Evolutionary conservation across 371 early-diverging fungal species (phyloP).

Genomic region (Mucor piriformis): DNA sequence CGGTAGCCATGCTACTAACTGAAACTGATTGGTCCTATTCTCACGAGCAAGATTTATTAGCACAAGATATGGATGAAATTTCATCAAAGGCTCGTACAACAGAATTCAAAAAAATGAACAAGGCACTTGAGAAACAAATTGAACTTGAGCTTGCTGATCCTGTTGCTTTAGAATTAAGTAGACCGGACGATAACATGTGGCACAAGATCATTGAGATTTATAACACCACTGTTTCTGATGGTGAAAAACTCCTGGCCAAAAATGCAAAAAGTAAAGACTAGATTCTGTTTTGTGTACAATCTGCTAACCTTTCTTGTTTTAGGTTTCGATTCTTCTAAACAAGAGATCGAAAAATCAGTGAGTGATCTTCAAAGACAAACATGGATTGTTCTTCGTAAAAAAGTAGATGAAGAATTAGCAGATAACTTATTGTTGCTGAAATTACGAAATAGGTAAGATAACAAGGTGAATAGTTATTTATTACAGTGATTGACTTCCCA

Average conservation of each 20-base stretch:
- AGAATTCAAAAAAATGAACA: constrained; percentile 81
- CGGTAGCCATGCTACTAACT: constrained; percentile 51
- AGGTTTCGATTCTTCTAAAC: constrained; percentile 65
- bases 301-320: neutral
- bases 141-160: constrained; percentile 69
- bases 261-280: constrained; percentile 43
- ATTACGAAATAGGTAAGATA: constrained; percentile 57
- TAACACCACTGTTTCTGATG: constrained; percentile 55
- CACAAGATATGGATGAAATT: constrained; percentile 67
- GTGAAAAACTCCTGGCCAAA: constrained; percentile 35
- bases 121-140: constrained; percentile 64
- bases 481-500: neutral
- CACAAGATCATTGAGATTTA: constrained; percentile 61
- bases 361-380: constrained; percentile 60
- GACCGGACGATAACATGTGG: constrained; percentile 77
- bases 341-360: constrained; percentile 54
- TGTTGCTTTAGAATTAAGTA: constrained; percentile 70
- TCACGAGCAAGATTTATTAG: constrained; percentile 67
- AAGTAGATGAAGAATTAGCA: constrained; percentile 78
- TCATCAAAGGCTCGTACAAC: constrained; percentile 69
- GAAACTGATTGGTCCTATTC: constrained; percentile 82
- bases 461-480: neutral
- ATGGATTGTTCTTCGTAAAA: constrained; percentile 76
- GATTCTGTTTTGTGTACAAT: neutral
- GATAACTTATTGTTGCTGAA: constrained; percentile 82